Percentiles rank a stretch among this genome's conserved stretches.
These are phyloP conservation scores for Leucocoprinus birnbaumii DNA, from an alignment of 768 basidiomycete species.

Conservation along the genomic window DNA sequence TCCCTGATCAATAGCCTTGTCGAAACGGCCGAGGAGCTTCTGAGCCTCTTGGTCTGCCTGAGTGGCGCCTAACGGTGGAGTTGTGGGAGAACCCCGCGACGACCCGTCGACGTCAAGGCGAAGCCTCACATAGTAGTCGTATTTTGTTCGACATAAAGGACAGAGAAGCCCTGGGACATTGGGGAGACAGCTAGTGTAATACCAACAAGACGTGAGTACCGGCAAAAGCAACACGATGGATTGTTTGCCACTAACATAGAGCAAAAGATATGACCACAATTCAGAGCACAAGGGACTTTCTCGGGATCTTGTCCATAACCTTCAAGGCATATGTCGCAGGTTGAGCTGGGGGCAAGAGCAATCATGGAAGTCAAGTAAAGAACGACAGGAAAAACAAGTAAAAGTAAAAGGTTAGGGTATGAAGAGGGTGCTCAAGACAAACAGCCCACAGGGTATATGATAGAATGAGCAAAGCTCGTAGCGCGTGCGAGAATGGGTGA, in stretches of 20 bases:
- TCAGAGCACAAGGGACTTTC: constrained; percentile 55
- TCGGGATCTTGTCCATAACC: constrained; percentile 49
- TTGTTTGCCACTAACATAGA: constrained; percentile 30
- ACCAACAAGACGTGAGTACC: constrained; percentile 9
- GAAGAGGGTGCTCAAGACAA: constrained; percentile 18
- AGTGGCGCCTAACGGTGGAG: constrained; percentile 15
- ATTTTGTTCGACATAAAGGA: constrained; percentile 61
- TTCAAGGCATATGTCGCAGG: constrained; percentile 78
- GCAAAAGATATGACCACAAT: constrained; percentile 76
- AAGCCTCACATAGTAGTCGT: constrained; percentile 50
- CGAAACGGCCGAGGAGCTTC: constrained; percentile 51
- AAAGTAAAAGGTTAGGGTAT: constrained; percentile 16
- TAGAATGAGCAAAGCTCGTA: constrained; percentile 14
- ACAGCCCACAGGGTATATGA: constrained; percentile 18
- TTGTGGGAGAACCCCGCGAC: constrained; percentile 14
- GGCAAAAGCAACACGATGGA: neutral
- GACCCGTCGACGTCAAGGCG: constrained; percentile 53
- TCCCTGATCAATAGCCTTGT: constrained; percentile 52
- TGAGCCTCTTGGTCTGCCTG: constrained; percentile 42
- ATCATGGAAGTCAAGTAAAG: constrained; percentile 51
- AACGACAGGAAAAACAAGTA: constrained; percentile 19
- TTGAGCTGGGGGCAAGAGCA: constrained; percentile 58
- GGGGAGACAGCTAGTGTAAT: constrained; percentile 47
- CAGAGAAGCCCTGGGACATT: constrained; percentile 47
- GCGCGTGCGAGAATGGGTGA: constrained; percentile 14